Conservation (phyloP, 2,329 filamentous ascomycete genomes). For the Sphaerulina populicola region DNA sequence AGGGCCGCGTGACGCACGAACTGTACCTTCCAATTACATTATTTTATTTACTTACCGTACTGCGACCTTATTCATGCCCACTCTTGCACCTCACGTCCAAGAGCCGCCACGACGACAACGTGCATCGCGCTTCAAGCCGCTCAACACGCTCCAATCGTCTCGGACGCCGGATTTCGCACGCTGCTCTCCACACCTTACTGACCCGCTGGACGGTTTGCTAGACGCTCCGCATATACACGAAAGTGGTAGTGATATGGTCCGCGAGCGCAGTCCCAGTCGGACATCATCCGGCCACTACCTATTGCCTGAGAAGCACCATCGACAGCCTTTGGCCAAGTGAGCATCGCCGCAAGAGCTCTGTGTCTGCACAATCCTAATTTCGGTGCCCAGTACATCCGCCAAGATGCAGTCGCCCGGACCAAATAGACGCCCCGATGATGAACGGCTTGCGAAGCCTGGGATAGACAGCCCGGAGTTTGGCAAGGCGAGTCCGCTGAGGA, state of each 20-base stretch:
- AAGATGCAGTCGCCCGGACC: constrained; percentile 29
- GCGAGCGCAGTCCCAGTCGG: constrained; percentile 19
- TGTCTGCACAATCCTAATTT: background rate
- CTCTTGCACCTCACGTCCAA: background rate
- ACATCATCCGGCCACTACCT: constrained; percentile 19
- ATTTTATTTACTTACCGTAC: too few relatives aligned
- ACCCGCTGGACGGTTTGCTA: constrained; percentile 3
- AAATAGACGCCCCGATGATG: constrained; percentile 5
- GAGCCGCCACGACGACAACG: background rate
- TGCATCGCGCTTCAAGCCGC: constrained; percentile 11
- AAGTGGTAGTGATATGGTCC: constrained; percentile 19
- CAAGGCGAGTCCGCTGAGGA: constrained; percentile 49
- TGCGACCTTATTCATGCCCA: background rate
- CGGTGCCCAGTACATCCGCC: constrained; percentile 24
- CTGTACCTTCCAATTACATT: too few relatives aligned
- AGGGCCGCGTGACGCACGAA: too few relatives aligned
- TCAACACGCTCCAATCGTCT: constrained; percentile 21
- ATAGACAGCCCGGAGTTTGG: constrained; percentile 45
- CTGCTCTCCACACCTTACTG: background rate
- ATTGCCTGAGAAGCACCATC: constrained; percentile 18
- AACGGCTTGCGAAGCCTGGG: background rate
- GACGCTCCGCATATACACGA: background rate
- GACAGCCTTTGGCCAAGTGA: constrained; percentile 26
- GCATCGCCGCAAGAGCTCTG: background rate
- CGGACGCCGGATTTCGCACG: constrained; percentile 16